Conservation (phyloP, 345 rosid genomes). For the Erucastrum elatum region DNA sequence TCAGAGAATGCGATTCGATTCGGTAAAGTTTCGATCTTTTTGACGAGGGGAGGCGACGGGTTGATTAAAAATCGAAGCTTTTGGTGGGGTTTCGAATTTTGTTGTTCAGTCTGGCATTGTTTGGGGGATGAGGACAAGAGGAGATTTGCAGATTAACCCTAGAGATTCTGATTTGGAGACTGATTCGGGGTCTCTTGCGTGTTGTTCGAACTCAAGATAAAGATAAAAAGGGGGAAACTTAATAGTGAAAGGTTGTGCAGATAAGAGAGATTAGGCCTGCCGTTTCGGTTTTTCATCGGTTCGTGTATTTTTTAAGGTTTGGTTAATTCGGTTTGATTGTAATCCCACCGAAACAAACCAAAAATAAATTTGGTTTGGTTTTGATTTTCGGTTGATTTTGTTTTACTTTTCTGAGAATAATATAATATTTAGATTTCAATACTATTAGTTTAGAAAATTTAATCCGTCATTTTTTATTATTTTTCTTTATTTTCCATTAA, state of each 20-base stretch:
- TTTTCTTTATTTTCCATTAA: no score
- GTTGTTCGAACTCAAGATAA: slow-evolving; percentile 28
- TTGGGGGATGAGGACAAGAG: not conserved
- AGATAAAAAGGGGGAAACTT: not conserved
- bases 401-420: no score
- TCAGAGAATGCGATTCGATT: not conserved
- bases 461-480: no score
- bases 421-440: no score
- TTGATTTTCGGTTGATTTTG: no score
- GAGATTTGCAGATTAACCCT: not conserved
- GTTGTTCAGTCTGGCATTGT: not conserved
- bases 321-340: no score
- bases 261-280: no score
- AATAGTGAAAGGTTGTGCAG: not conserved
- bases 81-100: not conserved
- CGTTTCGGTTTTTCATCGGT: no score
- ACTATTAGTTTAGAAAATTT: no score
- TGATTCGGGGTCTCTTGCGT: slow-evolving; percentile 22
- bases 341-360: no score
- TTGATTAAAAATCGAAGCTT: not conserved
- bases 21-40: not conserved
- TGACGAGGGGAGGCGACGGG: not conserved
- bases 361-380: no score
- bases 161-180: not conserved
- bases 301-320: no score